Base-by-base conservation (phyloP, 192 early-diverging fungal species). In the Backusella parvicylindrica region DNA sequence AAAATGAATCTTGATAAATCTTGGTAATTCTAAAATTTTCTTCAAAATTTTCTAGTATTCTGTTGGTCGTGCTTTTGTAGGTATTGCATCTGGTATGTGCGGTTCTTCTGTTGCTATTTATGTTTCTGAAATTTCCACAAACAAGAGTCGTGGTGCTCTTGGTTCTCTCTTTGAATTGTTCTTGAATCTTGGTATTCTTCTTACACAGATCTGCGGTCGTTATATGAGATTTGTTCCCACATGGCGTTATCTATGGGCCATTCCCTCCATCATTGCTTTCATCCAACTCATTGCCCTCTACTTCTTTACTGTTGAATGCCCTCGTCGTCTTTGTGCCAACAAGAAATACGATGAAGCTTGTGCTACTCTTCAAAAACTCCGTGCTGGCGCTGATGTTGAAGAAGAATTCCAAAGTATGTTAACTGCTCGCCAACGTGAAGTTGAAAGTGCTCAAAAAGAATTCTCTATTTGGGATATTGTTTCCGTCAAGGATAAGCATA, bases 101-200 rank as follows among this genome's bases (percentile, higher is more conserved):
- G 89, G 89, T 65, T 83, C 84, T 35, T 81, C 87, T 86, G 2
- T 87, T 89, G 32, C 79, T 35, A 80, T 80, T 41, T 95, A 95
- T 77, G 89, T 97, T 21, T 88, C 89, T 11, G 95, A 95, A 81
- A 90, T 97, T 72, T 85, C 92, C 0, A 94, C 95, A 0, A 88
- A 88, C 5, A 86, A 86, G 31, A 81, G 86, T 36, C 89, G 93
- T 79, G 94, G 92, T 50, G 78, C 87, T 6, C 79, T 95, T 69
- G 92, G 95, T 37, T 87, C 88, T 47, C 76, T 91, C 65, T 92
- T 91, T 76, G 92, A 95, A 87, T 84, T 95, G 76, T 88, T 90
- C 9, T 88, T 95, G 67, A 92, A 94, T 53, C 43, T 92, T 31
- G 95, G 95, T 33, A 92, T 97, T 73, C 85, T 97, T 77, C 23